These are phyloP conservation scores for Vigna radiata DNA, from an alignment of 306 rosid genomes.

Conservation along the genomic window DNA sequence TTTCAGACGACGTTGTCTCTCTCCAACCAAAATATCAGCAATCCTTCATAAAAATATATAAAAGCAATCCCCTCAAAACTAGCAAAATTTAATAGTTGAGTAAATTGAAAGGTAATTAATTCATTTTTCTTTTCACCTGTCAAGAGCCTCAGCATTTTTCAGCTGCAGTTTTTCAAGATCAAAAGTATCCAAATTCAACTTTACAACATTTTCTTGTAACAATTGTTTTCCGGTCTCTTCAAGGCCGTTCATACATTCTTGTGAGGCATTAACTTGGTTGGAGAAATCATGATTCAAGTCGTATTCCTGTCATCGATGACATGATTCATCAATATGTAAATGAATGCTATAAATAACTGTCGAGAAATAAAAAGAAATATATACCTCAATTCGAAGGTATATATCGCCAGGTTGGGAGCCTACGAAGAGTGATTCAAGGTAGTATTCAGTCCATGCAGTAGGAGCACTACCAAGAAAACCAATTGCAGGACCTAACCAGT, in stretches of 20 bases:
- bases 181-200: neutral
- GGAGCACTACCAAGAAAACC: neutral
- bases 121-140: neutral
- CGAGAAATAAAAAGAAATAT: neutral
- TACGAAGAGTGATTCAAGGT: neutral
- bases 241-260: neutral
- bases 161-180: neutral
- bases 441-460: neutral
- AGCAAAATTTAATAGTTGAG: too few species aligned
- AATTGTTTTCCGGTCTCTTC: neutral
- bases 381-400: neutral
- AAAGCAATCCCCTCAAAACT: neutral
- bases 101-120: too few species aligned
- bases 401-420: neutral
- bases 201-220: neutral
- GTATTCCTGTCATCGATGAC: neutral
- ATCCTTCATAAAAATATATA: slow-evolving; percentile 1
- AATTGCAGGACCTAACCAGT: accelerated
- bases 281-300: neutral
- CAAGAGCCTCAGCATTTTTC: neutral
- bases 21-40: neutral
- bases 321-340: neutral
- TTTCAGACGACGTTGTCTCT: slow-evolving; percentile 28
- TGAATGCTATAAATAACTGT: neutral
- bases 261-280: accelerated